Percentiles rank a stretch among this genome's conserved stretches.
These are phyloP conservation scores for Penicillium sp. DNA, from an alignment of 2,329 filamentous ascomycete genomes.

Conservation along the genomic window DNA sequence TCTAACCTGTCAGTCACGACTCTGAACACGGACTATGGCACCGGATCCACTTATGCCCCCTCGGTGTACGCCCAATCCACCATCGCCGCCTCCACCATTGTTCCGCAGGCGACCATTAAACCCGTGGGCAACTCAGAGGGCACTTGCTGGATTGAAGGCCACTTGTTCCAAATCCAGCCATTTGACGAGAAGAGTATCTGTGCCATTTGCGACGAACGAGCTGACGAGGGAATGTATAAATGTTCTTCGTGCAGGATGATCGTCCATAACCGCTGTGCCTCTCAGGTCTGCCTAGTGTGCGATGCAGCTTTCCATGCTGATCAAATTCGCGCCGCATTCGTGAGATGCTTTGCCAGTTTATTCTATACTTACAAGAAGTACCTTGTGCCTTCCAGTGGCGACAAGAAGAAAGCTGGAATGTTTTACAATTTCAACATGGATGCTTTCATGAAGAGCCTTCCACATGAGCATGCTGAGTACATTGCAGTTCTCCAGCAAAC, in stretches of 20 bases:
- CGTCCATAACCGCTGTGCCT: slow-evolving; percentile 61
- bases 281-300: slow-evolving; percentile 64
- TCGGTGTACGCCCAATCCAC: slow-evolving; percentile 53
- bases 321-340: slow-evolving; percentile 67
- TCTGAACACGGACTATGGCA: slow-evolving; percentile 41
- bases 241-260: slow-evolving; percentile 50
- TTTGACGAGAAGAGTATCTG: slow-evolving; percentile 47
- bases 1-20: slow-evolving; percentile 47
- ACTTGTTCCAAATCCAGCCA: slow-evolving; percentile 47
- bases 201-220: slow-evolving; percentile 55
- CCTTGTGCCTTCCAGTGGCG: slow-evolving; percentile 58
- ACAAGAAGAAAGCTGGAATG: slow-evolving; percentile 63
- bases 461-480: slow-evolving; percentile 64
- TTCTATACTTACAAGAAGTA: slow-evolving; percentile 69
- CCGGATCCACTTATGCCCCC: slow-evolving; percentile 48
- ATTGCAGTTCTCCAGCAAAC: slow-evolving; percentile 64
- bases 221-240: slow-evolving; percentile 57
- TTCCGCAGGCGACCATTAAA: slow-evolving; percentile 44
- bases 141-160: slow-evolving; percentile 49
- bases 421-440: slow-evolving; percentile 67
- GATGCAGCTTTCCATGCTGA: slow-evolving; percentile 67
- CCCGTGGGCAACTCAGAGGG: slow-evolving; percentile 43
- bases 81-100: slow-evolving; percentile 51
- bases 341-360: slow-evolving; percentile 67
- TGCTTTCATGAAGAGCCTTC: slow-evolving; percentile 63